Evolutionary conservation across 352 stramenopile species (phyloP), one percentile per base, ranked within the genome.

Genomic region (Globisporangium solare): DNA sequence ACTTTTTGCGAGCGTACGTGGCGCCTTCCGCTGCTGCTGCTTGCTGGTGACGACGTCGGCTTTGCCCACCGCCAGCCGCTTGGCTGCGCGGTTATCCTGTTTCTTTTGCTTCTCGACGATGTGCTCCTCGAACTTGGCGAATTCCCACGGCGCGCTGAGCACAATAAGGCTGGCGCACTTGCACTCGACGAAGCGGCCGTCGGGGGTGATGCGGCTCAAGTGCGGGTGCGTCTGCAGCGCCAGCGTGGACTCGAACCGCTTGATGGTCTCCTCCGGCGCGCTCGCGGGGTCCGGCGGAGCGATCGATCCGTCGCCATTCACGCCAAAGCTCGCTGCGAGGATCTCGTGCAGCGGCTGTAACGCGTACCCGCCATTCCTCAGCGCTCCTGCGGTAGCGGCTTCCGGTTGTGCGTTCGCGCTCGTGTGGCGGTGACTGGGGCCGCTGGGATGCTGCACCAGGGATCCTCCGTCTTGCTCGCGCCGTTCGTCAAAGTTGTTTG

Each of bases 171-270:
- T 66, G 0, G 63, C 73, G 51, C 83, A 93, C 37, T 71, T 76
- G 31, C 83, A 90, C 67, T 90, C 80, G 8, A 83, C 54, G 46
- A 88, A 87, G 1, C 70, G 69, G 1, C 83, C 83, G 40, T 90
- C 80, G 3, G 77, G 78, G 0, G 83, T 88, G 35, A 89, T 73
- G 0, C 71, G 73, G 20, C 59, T 73, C 42, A 89, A 89, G 22
- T 88, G 65, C 1, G 70, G 51, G 40, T 86, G 66, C 0, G 64
- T 53, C 10, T 63, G 65, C 15, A 92, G 48, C n/a, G 24, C 32
- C 18, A 68, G 42, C 0, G 76, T 64, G 4, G 73, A 59, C 43
- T 78, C 53, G 47, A 69, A 73, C 51, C 72, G 71, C 18, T 59
- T 24, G 14, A 45, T 51, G 41, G 59, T 37, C 7, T 63, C 31